Conservation (phyloP, 768 basidiomycete genomes). For the Pleurotus tuoliensis region DNA sequence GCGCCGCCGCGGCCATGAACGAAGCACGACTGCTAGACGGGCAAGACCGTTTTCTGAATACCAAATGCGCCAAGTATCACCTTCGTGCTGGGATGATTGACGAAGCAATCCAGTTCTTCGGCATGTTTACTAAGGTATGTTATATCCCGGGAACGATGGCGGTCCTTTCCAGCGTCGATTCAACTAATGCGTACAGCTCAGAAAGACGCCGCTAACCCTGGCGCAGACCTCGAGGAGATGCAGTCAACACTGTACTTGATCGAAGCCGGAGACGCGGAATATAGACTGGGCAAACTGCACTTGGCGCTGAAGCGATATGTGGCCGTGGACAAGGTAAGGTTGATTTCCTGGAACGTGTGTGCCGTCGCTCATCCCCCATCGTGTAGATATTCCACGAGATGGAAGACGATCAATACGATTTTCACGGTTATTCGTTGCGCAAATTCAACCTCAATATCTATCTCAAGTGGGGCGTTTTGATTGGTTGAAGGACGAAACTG, state of each 20-base stretch:
- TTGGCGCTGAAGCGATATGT: constrained; percentile 85
- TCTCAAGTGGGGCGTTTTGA: constrained; percentile 54
- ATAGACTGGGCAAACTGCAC: constrained; percentile 59
- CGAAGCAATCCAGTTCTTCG: constrained; percentile 71
- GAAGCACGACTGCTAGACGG: constrained; percentile 84
- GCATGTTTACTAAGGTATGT: constrained; percentile 87
- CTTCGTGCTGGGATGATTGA: constrained; percentile 77
- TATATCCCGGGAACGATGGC: background rate
- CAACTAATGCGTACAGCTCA: constrained; percentile 25
- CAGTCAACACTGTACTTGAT: constrained; percentile 85
- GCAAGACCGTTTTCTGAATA: constrained; percentile 94
- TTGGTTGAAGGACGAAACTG: background rate
- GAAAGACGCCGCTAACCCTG: constrained; percentile 81
- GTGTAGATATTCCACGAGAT: constrained; percentile 69
- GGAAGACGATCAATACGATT: constrained; percentile 97
- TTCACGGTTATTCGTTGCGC: constrained; percentile 91
- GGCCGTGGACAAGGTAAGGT: constrained; percentile 64
- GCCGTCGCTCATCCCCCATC: background rate
- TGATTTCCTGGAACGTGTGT: background rate
- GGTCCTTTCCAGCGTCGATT: background rate
- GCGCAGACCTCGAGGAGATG: constrained; percentile 89
- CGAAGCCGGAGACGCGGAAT: constrained; percentile 76
- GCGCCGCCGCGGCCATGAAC: constrained; percentile 73
- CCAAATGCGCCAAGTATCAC: constrained; percentile 89
- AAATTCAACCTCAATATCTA: constrained; percentile 88